Evolutionary conservation across 768 basidiomycete species (phyloP).

Genomic region (Ramaria sp.): DNA sequence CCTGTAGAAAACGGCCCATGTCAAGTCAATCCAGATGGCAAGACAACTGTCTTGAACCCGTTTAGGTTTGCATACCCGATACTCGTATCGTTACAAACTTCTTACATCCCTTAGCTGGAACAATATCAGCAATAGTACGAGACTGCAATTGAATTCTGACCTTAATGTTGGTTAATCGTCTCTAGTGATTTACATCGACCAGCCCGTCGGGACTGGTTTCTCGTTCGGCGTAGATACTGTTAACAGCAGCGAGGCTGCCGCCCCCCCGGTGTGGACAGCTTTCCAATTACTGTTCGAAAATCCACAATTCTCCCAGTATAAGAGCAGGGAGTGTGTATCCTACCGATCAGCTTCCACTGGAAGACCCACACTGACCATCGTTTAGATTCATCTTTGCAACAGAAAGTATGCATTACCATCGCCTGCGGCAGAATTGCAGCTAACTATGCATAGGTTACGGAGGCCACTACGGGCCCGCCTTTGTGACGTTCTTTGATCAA

Average conservation of each 20-base stretch:
- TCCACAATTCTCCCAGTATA: slow-evolving; percentile 36
- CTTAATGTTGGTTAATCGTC: not conserved
- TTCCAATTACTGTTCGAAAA: slow-evolving; percentile 58
- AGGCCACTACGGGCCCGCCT: slow-evolving; percentile 55
- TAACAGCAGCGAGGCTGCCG: slow-evolving; percentile 45
- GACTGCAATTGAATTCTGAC: not conserved
- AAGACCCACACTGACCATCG: not conserved
- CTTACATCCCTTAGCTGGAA: slow-evolving; percentile 43
- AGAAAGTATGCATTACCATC: slow-evolving; percentile 22
- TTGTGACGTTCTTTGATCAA: slow-evolving; percentile 53
- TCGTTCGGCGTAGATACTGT: slow-evolving; percentile 47
- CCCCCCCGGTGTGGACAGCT: slow-evolving; percentile 48
- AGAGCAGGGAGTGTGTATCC: slow-evolving; percentile 33
- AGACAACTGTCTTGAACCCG: slow-evolving; percentile 45
- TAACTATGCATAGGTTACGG: slow-evolving; percentile 36
- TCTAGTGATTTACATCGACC: slow-evolving; percentile 60
- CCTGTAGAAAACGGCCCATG: slow-evolving; percentile 54
- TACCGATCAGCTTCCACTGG: slow-evolving; percentile 18
- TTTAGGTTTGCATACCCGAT: slow-evolving; percentile 36
- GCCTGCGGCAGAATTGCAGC: not conserved
- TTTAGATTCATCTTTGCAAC: slow-evolving; percentile 51
- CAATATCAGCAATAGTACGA: slow-evolving; percentile 51
- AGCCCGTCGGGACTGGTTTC: slow-evolving; percentile 58
- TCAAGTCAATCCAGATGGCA: slow-evolving; percentile 41
- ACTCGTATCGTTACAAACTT: not conserved